Evolutionary conservation across 352 stramenopile genomes (phyloP).

Genomic region (Phytophthora hibernalis): DNA sequence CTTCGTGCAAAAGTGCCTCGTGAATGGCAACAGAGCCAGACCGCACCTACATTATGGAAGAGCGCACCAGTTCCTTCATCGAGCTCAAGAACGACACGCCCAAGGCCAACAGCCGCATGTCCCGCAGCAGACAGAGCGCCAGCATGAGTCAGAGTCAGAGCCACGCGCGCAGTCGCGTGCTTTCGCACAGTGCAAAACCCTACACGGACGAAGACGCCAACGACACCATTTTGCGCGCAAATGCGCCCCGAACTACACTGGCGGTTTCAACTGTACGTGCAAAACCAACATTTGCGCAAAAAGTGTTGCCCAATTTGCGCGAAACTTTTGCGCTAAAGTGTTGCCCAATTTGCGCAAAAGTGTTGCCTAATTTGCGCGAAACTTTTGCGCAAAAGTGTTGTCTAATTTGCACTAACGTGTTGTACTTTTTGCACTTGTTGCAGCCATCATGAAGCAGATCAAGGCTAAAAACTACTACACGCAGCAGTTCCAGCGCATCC

Average conservation of each 20-base stretch:
- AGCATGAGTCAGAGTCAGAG: slow-evolving; percentile 41
- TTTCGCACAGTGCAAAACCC: slow-evolving; percentile 35
- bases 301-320: too few relatives aligned
- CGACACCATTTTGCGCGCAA: slow-evolving; percentile 70
- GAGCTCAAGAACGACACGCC: slow-evolving; percentile 46
- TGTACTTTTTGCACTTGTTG: slow-evolving; percentile 1
- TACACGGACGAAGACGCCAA: slow-evolving; percentile 73
- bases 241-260: slow-evolving; percentile 73
- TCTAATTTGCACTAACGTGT: background rate
- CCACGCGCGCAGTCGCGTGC: slow-evolving; percentile 32
- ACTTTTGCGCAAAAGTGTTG: background rate
- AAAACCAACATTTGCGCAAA: background rate
- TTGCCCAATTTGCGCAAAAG: too few relatives aligned
- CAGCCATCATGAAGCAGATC: slow-evolving; percentile 84
- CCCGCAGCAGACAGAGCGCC: slow-evolving; percentile 37
- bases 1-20: background rate
- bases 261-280: slow-evolving; percentile 54
- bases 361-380: too few relatives aligned
- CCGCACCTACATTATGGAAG: slow-evolving; percentile 51
- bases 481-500: slow-evolving; percentile 80
- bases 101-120: slow-evolving; percentile 26
- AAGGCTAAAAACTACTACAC: slow-evolving; percentile 83
- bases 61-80: slow-evolving; percentile 62
- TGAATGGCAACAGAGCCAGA: slow-evolving; percentile 34
- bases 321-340: slow-evolving; percentile 1